Evolutionary conservation across 2,329 filamentous ascomycete species (phyloP).

Genomic region (Cordyceps farinosa): DNA sequence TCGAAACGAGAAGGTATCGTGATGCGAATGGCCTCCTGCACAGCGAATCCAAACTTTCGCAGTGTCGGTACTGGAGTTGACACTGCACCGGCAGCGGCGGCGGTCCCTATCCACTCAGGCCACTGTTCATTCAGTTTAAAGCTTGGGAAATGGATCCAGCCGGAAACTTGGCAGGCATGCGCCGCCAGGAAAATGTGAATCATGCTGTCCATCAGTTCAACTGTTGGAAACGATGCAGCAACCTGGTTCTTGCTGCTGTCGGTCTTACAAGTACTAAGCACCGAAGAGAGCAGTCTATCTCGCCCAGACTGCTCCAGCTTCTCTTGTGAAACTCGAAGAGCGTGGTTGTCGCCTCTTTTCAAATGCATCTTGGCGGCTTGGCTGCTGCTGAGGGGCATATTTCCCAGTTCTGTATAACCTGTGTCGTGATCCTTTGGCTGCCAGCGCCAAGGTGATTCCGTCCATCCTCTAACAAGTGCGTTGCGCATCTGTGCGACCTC

Average conservation of each 20-base stretch:
- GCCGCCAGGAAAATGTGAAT: constrained; percentile 58
- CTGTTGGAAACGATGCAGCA: constrained; percentile 59
- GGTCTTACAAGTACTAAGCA: constrained; percentile 56
- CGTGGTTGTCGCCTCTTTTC: constrained; percentile 36
- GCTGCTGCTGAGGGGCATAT: constrained; percentile 41
- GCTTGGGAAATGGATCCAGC: constrained; percentile 60
- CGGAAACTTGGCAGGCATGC: constrained; percentile 53
- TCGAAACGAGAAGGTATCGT: constrained; percentile 40
- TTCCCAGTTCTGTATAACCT: constrained; percentile 41
- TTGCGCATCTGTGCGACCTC: constrained; percentile 47
- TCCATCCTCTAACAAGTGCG: constrained; percentile 46
- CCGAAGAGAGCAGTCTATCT: constrained; percentile 61
- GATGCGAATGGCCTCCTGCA: constrained; percentile 50
- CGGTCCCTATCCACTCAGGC: constrained; percentile 58
- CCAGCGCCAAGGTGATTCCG: constrained; percentile 50
- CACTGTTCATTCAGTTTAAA: constrained; percentile 53
- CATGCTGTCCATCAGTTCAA: constrained; percentile 57
- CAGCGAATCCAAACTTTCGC: constrained; percentile 57
- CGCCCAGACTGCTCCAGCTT: constrained; percentile 46
- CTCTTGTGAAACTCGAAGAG: constrained; percentile 39
- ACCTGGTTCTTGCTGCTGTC: constrained; percentile 48
- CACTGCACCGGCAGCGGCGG: constrained; percentile 58
- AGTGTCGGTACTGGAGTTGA: constrained; percentile 55
- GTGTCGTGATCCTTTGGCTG: constrained; percentile 43
- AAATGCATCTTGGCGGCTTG: constrained; percentile 39